Conservation (phyloP, 176 grass and related monocot species). For the Eleusine indica region DNA sequence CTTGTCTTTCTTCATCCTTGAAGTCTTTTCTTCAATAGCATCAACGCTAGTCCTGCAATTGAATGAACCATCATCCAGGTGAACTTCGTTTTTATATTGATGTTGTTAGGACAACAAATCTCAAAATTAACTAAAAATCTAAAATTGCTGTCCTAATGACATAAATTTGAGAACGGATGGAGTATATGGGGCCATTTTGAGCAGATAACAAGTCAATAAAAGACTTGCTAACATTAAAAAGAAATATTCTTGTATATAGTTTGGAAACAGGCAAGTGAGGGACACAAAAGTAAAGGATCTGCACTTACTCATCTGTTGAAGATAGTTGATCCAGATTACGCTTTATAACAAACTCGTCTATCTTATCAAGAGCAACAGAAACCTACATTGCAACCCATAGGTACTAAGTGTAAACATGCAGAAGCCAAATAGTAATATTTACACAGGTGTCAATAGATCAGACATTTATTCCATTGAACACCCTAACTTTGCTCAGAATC, state of each 20-base stretch:
- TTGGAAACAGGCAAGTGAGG: slow-evolving; percentile 5
- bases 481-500: not conserved
- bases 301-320: slow-evolving; percentile 61
- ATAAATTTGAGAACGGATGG: not conserved
- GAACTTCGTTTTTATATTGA: not conserved
- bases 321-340: slow-evolving; percentile 58
- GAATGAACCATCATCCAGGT: not conserved
- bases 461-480: not conserved
- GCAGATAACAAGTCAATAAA: slow-evolving; percentile 27
- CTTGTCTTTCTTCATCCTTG: slow-evolving; percentile 62
- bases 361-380: slow-evolving; percentile 46
- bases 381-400: slow-evolving; percentile 32
- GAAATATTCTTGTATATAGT: slow-evolving; percentile 24
- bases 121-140: too few species aligned
- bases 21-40: slow-evolving; percentile 51
- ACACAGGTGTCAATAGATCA: not conserved
- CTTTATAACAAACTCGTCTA: slow-evolving; percentile 60
- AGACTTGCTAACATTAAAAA: not conserved
- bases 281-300: slow-evolving; percentile 1
- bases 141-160: too few species aligned
- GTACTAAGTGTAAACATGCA: not conserved
- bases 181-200: slow-evolving; percentile 9
- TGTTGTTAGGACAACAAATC: too few species aligned
- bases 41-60: slow-evolving; percentile 54
- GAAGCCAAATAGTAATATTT: not conserved